Evolutionary conservation across 805 yeast species (phyloP), one percentile per base, ranked within the genome.

Genomic region (Torulaspora indica): DNA sequence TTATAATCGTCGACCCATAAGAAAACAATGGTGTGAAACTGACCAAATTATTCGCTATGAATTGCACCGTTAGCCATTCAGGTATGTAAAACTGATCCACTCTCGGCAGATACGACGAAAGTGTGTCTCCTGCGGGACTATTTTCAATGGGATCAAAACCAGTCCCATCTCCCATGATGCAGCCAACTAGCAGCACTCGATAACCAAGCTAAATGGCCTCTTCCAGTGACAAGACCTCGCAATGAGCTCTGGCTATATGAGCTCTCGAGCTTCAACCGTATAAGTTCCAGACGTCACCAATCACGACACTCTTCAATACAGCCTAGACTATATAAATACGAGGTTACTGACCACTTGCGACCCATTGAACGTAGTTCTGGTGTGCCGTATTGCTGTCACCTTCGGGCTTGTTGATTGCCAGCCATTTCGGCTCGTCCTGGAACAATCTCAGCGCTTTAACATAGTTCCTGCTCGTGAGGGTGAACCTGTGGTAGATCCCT

Each of bases 341-440:
- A 38, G 36, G 12, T 20, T 38, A 28, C 31, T 28, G 22, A 18
- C 25, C 17, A 34, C 9, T 10, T 13, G 17, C 27, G 22, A 55
- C 42, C 22, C 50, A 42, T 17, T 46, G 35, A 27, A 79, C 43
- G 52, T 82, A 82, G 37, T 72, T 69, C 38, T 59, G 50, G 45
- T 86, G 71, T 44, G 65, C 67, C 10, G 56, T 43, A 51, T 77
- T 75, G 5, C 61, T 59, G 44, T 78, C 83, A 5, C 72, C 76
- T 1, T 49, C 60, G 0, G 86, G 85, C 48, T 95, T 76, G 58
- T 79, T 77, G 57, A 85, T 76, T 7, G 96, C 95, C 28, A 82
- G 78, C 98, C 98, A 91, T 63, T 89, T 91, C 22, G 98, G 98
- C 68, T 90, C 96, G 55, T 88, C 96, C 64, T 88, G 79, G 71